Base-by-base conservation (phyloP, 192 early-diverging fungal genomes). In the Physocladia obscura region DNA sequence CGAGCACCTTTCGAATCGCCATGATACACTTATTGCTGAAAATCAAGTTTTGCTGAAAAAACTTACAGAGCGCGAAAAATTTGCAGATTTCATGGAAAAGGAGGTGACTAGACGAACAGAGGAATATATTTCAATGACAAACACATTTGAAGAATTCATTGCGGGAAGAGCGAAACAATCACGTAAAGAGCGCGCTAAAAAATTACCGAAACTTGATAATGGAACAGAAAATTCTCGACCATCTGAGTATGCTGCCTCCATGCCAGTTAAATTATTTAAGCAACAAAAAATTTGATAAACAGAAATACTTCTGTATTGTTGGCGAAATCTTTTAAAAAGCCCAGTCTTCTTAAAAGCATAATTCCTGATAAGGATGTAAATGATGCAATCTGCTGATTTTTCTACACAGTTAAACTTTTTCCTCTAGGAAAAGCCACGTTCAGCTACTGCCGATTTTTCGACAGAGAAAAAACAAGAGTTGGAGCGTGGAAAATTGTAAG, bases 71-170 rank as follows among this genome's bases (percentile, higher is more conserved):
- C 67, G 72, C 38, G 86, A 87, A 57, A 79, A 77, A 71, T 79
- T 82, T 56, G 65, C 76, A 29, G 73, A 74, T 36, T 87, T 81
- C 39, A 62, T 87, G 38, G 86, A 87, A 54, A 82, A 80, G 54
- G 84, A 87, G 57, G 73, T 87, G 6, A 58, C 51, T 29, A 34
- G 81, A 35, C 61, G 86, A 22, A 81, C 77, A 21, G 76, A 81
- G 26, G 86, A 87, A 68, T 87, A 70, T 64, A 36, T 58, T 2
- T 57, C 70, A 36, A 86, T 87, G 84, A 83, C 85, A 24, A 74
- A 59, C 13, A 87, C 86, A 37, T 87, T 87, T 70, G 86, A 87
- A 73, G 80, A 84, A 39, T 87, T 87, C 49, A 47, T 87, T 36
- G 50, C 74, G 29, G 47, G 75, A 11, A 55, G 86, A 15, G 84